Conservation (phyloP, 345 rosid species). For the Carallia pectinifolia region DNA sequence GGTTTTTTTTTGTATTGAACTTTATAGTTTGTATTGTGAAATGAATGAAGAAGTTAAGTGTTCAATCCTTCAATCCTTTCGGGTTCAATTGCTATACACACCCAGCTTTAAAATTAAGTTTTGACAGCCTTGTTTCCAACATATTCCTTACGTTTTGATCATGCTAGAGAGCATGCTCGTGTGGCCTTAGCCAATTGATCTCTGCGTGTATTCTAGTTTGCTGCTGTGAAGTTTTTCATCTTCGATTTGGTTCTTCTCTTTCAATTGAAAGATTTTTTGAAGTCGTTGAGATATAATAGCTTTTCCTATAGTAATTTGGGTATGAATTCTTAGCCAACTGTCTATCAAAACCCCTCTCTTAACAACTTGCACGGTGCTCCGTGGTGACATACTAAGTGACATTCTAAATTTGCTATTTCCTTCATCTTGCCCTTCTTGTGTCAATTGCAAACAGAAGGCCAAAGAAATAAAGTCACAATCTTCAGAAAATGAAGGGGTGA, state of each 20-base stretch:
- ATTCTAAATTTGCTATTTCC: neutral
- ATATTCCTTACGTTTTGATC: neutral
- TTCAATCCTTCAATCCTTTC: too few relatives aligned
- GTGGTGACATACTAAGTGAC: neutral
- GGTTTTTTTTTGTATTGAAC: too few relatives aligned
- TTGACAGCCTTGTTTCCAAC: too few relatives aligned
- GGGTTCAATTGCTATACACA: too few relatives aligned
- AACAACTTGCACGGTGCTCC: neutral
- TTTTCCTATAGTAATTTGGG: too few relatives aligned
- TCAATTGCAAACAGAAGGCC: constrained; percentile 67
- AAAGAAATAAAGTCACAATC: constrained; percentile 42
- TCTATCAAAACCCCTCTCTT: neutral
- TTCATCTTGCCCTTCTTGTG: neutral
- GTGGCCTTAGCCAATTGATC: neutral
- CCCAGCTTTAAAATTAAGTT: too few relatives aligned
- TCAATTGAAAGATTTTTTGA: too few relatives aligned
- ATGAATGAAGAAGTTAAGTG: too few relatives aligned
- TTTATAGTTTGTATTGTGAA: too few relatives aligned
- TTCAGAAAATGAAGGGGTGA: constrained; percentile 24
- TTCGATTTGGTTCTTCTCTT: too few relatives aligned
- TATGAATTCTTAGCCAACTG: too few relatives aligned
- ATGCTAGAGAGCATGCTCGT: neutral
- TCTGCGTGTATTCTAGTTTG: neutral
- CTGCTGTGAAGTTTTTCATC: neutral
- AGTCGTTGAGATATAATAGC: too few relatives aligned